A percentile compares a stretch with the other conserved stretches of the same genome.
Conservation (phyloP, 2,329 filamentous ascomycete genomes). For the Trichoderma harzianum region DNA sequence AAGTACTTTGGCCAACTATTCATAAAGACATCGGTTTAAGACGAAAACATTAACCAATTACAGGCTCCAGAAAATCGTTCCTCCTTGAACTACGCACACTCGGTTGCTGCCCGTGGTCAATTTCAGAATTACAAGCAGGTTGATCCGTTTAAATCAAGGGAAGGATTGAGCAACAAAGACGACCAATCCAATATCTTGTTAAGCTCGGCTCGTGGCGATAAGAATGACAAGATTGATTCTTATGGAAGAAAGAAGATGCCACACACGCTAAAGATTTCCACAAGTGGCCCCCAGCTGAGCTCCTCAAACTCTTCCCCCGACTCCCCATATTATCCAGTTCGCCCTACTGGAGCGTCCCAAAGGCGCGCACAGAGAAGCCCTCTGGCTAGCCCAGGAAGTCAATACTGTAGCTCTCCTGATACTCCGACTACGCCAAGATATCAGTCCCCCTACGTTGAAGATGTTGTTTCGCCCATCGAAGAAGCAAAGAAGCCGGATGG, state of each 20-base stretch:
- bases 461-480: conserved; percentile 19
- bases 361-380: conserved; percentile 29
- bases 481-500: not conserved
- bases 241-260: not conserved
- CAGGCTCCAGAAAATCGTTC: not conserved
- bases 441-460: conserved; percentile 29
- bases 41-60: not conserved
- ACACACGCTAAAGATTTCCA: not conserved
- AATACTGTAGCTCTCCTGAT: not conserved
- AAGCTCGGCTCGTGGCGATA: not conserved
- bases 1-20: conserved; percentile 9
- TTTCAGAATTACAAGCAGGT: not conserved
- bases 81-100: not conserved
- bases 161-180: not conserved
- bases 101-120: too few relatives aligned
- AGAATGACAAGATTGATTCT: not conserved
- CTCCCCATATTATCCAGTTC: conserved; percentile 24
- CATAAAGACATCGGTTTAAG: not conserved
- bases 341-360: conserved; percentile 27
- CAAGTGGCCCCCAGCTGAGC: not conserved
- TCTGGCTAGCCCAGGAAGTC: conserved; percentile 1
- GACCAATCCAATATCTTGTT: not conserved
- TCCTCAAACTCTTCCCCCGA: conserved; percentile 12
- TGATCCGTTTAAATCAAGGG: not conserved
- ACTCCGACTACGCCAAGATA: conserved; percentile 20